These are phyloP conservation scores for Boeremia lycopersici DNA, from an alignment of 2,329 filamentous ascomycete genomes.

Conservation along the genomic window DNA sequence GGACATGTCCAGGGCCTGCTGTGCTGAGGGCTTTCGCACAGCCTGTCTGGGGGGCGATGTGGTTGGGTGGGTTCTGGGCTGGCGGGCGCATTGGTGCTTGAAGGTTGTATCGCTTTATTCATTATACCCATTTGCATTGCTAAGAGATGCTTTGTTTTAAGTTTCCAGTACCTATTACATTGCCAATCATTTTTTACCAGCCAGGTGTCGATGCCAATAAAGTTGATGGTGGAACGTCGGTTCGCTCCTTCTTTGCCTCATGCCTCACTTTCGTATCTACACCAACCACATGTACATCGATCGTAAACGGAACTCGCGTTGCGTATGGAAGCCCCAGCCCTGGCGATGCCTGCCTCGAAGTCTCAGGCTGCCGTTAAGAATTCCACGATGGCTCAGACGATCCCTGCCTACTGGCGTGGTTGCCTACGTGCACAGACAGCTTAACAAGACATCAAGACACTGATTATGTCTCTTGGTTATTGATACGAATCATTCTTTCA, in stretches of 20 bases:
- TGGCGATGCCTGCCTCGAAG: not conserved
- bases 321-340: too few relatives aligned
- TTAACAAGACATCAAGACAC: not conserved
- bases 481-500: not conserved
- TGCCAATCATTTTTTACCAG: not conserved
- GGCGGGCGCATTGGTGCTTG: constrained; percentile 33
- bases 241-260: not conserved
- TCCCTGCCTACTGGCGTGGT: not conserved
- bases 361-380: not conserved
- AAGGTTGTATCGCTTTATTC: not conserved
- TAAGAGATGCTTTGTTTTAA: too few relatives aligned
- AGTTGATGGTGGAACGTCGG: not conserved
- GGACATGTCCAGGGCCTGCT: constrained; percentile 60
- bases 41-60: constrained; percentile 55
- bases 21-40: constrained; percentile 54
- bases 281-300: not conserved
- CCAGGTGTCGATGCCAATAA: not conserved
- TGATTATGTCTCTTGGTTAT: not conserved
- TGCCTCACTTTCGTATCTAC: not conserved
- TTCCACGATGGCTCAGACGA: not conserved
- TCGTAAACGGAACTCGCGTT: too few relatives aligned
- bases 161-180: not conserved
- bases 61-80: constrained; percentile 55
- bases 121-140: too few relatives aligned
- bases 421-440: constrained; percentile 14